Evolutionary conservation across 805 yeast species (phyloP), one percentile per base, ranked within the genome.

Genomic region (Hanseniaspora taiwanica): DNA sequence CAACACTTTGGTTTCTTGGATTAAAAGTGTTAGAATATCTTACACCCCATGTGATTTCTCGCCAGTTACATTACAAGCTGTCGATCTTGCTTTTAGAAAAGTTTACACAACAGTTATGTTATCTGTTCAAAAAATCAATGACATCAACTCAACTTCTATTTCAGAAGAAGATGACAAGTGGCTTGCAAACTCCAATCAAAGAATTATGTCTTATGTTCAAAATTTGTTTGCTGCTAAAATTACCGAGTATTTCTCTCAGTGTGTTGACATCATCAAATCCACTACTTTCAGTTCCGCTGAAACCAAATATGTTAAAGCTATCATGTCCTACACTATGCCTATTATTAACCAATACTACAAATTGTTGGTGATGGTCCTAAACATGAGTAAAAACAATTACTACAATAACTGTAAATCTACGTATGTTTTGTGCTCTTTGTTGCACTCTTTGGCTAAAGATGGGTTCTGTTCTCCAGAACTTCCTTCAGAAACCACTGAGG

Each of bases 381-480:
- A 56, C 12, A 71, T 71, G 40, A 53, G 68, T 8, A 64, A 70
- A 36, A 47, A 48, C 0, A 67, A 74, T 50, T 82, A 82, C 52
- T 45, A 59, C 17, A 66, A 70, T 21, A 61, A 74, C 8, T 66
- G 83, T 4, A 74, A 74, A 45, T 79, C 86, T 7, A 66, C 85
- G 0, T 79, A 64, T 51, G 63, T 74, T 29, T 60, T 91, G 38
- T 50, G 79, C 7, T 60, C 67, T 6, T 53, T 77, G 6, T 66
- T 91, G 29, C 62, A 68, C 45, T 69, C 69, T 6, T 60, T 91
- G 21, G 74, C 94, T 1, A 73, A 73, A 12, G 72, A 79, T 40
- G 98, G 98, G 0, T 87, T 86, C 71, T 91, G 98, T 54, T 74
- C 93, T 2, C 98, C 98, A 10, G 81, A 82, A 52, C 78, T 84